These are phyloP conservation scores for Cercospora beticola DNA, from an alignment of 2,329 filamentous ascomycete genomes.

Conservation along the genomic window DNA sequence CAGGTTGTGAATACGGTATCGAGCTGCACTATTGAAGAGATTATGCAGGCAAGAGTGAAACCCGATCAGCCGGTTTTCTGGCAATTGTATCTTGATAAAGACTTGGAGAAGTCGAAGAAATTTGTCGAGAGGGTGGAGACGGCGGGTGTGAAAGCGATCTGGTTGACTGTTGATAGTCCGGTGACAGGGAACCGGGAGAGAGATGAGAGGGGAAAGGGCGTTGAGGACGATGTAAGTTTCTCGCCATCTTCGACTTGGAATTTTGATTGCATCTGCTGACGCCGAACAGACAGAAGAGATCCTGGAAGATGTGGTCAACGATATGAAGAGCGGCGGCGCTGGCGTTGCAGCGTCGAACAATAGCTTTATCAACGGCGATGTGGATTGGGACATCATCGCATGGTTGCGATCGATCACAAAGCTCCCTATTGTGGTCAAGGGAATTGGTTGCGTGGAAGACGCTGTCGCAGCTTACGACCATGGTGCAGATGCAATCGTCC, in stretches of 20 bases:
- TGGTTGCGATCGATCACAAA: constrained; percentile 32
- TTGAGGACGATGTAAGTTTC: neutral
- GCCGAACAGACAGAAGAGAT: constrained; percentile 20
- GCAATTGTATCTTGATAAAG: constrained; percentile 61
- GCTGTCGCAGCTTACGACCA: constrained; percentile 43
- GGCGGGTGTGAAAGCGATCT: constrained; percentile 54
- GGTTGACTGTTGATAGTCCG: constrained; percentile 60
- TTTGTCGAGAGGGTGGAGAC: constrained; percentile 50
- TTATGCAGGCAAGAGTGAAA: constrained; percentile 29
- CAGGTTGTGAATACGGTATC: constrained; percentile 35
- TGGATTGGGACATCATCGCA: constrained; percentile 29
- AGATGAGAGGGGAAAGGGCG: constrained; percentile 46
- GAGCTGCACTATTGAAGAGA: constrained; percentile 32
- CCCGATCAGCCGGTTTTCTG: constrained; percentile 49
- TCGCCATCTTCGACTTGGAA: neutral
- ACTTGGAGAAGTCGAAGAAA: constrained; percentile 51
- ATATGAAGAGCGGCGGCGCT: constrained; percentile 15
- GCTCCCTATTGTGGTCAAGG: constrained; percentile 41
- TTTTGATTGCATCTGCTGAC: neutral
- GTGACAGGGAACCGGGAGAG: constrained; percentile 56
- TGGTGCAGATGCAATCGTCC: constrained; percentile 46
- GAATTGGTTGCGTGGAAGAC: constrained; percentile 43
- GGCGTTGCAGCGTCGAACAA: constrained; percentile 30
- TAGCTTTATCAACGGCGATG: constrained; percentile 30
- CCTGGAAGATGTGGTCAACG: constrained; percentile 26